phyloP scores from a whole-genome alignment of 2,329 filamentous ascomycete genomes.

The Didymella segeticola region DNA sequence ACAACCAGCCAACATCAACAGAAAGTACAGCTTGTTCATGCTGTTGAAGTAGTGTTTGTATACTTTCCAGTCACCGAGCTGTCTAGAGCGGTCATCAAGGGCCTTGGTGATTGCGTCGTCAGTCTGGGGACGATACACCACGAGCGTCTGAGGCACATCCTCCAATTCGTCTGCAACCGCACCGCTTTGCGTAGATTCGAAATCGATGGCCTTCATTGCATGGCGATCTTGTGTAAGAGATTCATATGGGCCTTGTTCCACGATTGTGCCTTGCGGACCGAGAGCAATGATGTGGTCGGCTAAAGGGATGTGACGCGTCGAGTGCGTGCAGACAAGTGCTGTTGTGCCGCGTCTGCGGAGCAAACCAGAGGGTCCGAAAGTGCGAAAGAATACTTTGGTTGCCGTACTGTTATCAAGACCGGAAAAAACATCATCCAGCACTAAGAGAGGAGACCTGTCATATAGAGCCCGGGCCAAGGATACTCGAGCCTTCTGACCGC shows the following conservation, averaged over 20 bases:
- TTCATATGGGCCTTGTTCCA: background rate
- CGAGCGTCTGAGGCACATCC: background rate
- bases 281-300: background rate
- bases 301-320: background rate
- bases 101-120: background rate
- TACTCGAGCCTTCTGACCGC: slow-evolving; percentile 40
- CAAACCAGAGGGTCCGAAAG: slow-evolving; percentile 52
- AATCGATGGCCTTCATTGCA: too few species aligned
- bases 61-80: slow-evolving; percentile 10
- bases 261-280: background rate
- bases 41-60: slow-evolving; percentile 10
- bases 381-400: slow-evolving; percentile 41
- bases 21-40: background rate
- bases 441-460: slow-evolving; percentile 48
- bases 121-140: background rate
- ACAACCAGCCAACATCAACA: background rate
- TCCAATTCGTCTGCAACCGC: background rate
- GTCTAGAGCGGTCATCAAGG: background rate
- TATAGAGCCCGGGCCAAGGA: slow-evolving; percentile 48
- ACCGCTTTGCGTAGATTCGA: background rate
- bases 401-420: slow-evolving; percentile 49
- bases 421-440: slow-evolving; percentile 57
- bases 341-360: slow-evolving; percentile 39
- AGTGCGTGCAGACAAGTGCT: slow-evolving; percentile 13
- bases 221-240: background rate